Base-by-base conservation (phyloP, 78 protist species). In the Diacronema lutheri region DNA sequence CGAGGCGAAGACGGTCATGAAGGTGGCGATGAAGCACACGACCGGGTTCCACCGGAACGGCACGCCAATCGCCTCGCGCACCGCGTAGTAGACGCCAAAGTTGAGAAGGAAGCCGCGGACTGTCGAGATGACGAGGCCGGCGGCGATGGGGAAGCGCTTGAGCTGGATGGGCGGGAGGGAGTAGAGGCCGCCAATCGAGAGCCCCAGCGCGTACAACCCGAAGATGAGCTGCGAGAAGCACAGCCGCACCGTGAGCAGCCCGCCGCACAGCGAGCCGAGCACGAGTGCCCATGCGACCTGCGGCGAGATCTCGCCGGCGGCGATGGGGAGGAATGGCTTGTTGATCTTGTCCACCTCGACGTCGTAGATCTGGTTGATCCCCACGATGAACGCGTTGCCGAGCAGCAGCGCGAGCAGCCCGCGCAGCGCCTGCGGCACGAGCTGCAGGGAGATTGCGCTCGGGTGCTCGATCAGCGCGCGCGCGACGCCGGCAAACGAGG, bases 261-360 rank as follows among this genome's bases (percentile, higher is more conserved):
- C 84, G 58, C 41, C 66, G 33, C 1, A 11, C 21, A 4, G n/a
- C 7, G 58, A 60, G 65, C 56, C 64, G 21, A 10, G 11, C 46
- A 79, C 84, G 35, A 79, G 10, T n/a, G 33, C 64, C 84, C 84
- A 79, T 5, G 84, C 84, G 29, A 19, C 14, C 21, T 14, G 29
- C 68, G 65, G 65, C 14, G 68, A 31, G 46, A 79, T 79, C n/a
- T 0, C n/a, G 10, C 84, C 90, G 2, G 90, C 85, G 21, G 90
- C 80, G 44, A 87, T 78, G 33, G 90, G 90, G 11, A 87, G 90
- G 69, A 76, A 87, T 41, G 90, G 90, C 90, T 87, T 87, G 85
- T 87, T 87, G 46, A 87, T 35, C 25, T 21, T 5, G 81, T 87
- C 90, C 41, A 87, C 80, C 10, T 87, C 80, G 14, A 78, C 86